phyloP scores from a whole-genome alignment of 139 green algal genomes.

The Coelastrella sp. region DNA sequence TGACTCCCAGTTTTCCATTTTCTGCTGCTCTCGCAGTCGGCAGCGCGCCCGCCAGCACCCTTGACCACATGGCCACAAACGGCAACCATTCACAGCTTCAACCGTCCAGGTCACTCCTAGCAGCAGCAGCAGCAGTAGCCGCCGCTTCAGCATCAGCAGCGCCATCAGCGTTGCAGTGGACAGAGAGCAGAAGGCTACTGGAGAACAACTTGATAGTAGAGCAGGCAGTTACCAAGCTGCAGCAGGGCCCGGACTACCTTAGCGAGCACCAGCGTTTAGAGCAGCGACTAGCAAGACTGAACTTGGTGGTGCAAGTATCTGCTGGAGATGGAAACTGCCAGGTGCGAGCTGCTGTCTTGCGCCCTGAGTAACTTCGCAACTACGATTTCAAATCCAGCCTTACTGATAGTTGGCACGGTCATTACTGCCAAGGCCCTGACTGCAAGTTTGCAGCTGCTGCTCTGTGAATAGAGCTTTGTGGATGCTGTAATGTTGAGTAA shows the following conservation, averaged over 20 bases:
- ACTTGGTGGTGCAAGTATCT: background rate
- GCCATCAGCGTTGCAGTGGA: constrained; percentile 8
- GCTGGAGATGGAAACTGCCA: constrained; percentile 46
- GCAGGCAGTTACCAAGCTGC: constrained; percentile 20
- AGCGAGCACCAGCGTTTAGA: constrained; percentile 6
- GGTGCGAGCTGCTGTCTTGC: background rate
- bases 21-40: background rate
- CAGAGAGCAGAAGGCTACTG: constrained; percentile 13
- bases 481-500: no score
- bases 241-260: constrained; percentile 26
- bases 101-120: background rate
- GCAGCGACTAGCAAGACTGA: constrained; percentile 28
- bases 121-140: constrained; percentile 29
- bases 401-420: no score
- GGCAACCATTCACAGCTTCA: background rate
- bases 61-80: no score
- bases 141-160: background rate
- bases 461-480: no score
- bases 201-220: constrained; percentile 16
- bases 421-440: no score
- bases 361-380: no score
- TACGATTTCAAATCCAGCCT: no score
- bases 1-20: background rate
- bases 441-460: no score
- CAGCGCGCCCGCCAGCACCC: background rate